phyloP scores from a whole-genome alignment of 1,284 basidiomycete species.

The Cryptococcus jaspeensis region DNA sequence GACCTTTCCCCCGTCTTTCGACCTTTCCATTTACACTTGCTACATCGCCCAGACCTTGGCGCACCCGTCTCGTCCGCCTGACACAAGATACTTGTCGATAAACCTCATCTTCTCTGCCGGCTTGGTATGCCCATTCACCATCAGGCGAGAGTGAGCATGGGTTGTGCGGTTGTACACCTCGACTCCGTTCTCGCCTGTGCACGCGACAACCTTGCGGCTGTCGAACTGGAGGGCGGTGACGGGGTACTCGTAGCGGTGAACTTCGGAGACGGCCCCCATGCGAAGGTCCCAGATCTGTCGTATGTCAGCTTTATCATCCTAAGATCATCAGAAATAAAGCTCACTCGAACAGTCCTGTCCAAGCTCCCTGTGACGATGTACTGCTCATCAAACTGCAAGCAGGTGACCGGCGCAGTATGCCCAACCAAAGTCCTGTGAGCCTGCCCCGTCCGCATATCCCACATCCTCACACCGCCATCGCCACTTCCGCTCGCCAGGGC shows the following conservation, averaged over 20 bases:
- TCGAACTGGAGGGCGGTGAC: slow-evolving; percentile 95
- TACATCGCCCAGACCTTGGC: slow-evolving; percentile 95
- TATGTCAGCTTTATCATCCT: slow-evolving; percentile 1
- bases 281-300: slow-evolving; percentile 92
- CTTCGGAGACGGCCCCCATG: slow-evolving; percentile 82
- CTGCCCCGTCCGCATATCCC: slow-evolving; percentile 99
- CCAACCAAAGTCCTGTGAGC: slow-evolving; percentile 90
- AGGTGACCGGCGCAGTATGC: slow-evolving; percentile 91
- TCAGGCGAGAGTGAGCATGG: slow-evolving; percentile 77
- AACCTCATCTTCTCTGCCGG: slow-evolving; percentile 89
- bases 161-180: slow-evolving; percentile 96
- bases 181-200: slow-evolving; percentile 88
- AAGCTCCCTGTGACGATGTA: slow-evolving; percentile 88
- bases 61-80: slow-evolving; percentile 81
- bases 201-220: slow-evolving; percentile 86
- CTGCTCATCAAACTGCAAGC: slow-evolving; percentile 94
- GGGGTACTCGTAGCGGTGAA: slow-evolving; percentile 85
- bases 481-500: slow-evolving; percentile 94
- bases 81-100: slow-evolving; percentile 93
- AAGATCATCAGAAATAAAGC: slow-evolving; percentile 34
- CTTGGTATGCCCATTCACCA: slow-evolving; percentile 86
- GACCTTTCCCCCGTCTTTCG: not conserved
- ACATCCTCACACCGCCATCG: slow-evolving; percentile 96
- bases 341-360: slow-evolving; percentile 86
- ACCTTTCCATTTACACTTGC: too few species aligned